Base-by-base conservation (phyloP, 805 yeast genomes). In the Spathaspora arborariae region DNA sequence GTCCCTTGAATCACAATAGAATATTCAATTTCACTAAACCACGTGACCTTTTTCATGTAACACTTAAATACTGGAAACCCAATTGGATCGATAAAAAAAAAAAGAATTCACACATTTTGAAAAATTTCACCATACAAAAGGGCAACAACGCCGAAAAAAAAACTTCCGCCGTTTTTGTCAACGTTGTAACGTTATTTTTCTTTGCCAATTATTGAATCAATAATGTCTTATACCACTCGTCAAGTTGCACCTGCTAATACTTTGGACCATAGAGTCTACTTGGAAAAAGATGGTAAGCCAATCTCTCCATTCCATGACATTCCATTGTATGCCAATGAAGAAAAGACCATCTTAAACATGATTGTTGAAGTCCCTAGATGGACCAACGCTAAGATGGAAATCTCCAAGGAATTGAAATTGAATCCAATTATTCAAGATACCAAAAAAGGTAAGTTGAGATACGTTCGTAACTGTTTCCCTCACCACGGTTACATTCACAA, bases 401-500 rank as follows among this genome's bases (percentile, higher is more conserved):
- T 91, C 70, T 81, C 86, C 68, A 91, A 90, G 75, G 96, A 87
- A 60, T 74, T 74, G 58, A 70, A 80, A 40, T 78, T 90, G 65
- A 94, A 94, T 78, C 99, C 99, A 61, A 94, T 94, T 59, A 76
- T 88, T 52, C 99, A 94, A 77, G 99, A 94, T 73, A 88, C 95
- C 64, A 94, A 94, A 79, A 92, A 94, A 79, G 98, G 97, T 57
- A 85, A 89, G 71, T 81, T 90, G 63, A 84, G 98, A 75, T 94
- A 85, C 59, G 98, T 94, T 50, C 85, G 96, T 76, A 94, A 94
- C 81, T 83, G 96, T 70, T 92, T 92, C 88, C 99, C 99, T 45
- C 96, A 88, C 78, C 96, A 94, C 69, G 99, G 99, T 59, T 92
- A 94, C 78, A 92, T 92, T 58, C 96, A 90, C 77, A 94, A 94